These are phyloP conservation scores for Rosa rugosa DNA, from an alignment of 306 rosid species.

Conservation along the genomic window DNA sequence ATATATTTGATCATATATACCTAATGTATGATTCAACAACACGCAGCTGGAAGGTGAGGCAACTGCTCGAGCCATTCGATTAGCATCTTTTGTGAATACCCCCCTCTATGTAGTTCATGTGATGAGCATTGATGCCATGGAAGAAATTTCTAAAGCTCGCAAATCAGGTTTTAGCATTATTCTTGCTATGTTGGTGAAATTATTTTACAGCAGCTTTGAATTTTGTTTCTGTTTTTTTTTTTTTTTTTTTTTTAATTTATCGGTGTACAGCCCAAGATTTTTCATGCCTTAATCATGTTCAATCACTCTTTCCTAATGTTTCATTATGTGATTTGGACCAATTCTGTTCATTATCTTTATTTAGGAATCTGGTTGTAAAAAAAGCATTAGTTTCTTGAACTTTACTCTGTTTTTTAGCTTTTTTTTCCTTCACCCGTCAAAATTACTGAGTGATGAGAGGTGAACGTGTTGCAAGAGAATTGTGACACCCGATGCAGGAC, in stretches of 20 bases:
- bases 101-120: slow-evolving; percentile 93
- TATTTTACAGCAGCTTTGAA: neutral
- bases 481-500: neutral
- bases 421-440: neutral
- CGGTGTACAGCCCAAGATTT: neutral
- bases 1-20: slow-evolving; percentile 7
- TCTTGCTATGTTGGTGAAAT: neutral
- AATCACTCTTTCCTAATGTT: neutral
- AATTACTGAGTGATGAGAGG: neutral
- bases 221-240: neutral
- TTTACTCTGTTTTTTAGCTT: neutral
- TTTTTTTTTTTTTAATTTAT: neutral
- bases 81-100: slow-evolving; percentile 80
- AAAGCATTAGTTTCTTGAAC: neutral
- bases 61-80: slow-evolving; percentile 83
- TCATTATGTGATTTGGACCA: neutral
- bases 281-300: neutral
- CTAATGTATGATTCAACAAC: slow-evolving; percentile 34
- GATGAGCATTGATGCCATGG: slow-evolving; percentile 98
- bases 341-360: neutral
- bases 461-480: neutral
- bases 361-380: neutral
- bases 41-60: slow-evolving; percentile 94
- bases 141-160: slow-evolving; percentile 90
- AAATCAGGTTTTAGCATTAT: slow-evolving; percentile 57